These are phyloP conservation scores for Penicillium pulvis DNA, from an alignment of 495 filamentous ascomycete genomes.

Conservation along the genomic window DNA sequence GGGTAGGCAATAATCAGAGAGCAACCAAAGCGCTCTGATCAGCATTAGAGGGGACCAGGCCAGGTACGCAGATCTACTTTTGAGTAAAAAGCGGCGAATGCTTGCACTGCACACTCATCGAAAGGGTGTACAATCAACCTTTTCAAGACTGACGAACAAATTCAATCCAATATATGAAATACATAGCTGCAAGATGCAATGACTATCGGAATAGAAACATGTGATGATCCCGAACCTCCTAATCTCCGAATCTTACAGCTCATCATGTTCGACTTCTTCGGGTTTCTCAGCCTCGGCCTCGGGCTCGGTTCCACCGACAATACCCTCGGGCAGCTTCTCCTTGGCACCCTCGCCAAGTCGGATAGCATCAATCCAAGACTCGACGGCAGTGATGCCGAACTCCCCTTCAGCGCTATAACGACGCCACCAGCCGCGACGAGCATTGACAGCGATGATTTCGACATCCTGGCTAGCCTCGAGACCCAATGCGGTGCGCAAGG, in stretches of 20 bases:
- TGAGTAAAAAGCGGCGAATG: neutral
- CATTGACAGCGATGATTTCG: slow-evolving; percentile 82
- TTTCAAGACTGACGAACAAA: neutral
- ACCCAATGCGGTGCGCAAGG: slow-evolving; percentile 62
- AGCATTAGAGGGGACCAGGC: too few species aligned
- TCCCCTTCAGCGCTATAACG: slow-evolving; percentile 59
- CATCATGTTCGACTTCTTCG: slow-evolving; percentile 47
- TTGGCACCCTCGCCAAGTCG: slow-evolving; percentile 82
- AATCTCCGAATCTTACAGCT: slow-evolving; percentile 28
- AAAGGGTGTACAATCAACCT: neutral
- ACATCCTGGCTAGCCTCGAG: slow-evolving; percentile 48
- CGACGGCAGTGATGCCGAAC: slow-evolving; percentile 62
- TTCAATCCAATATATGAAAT: neutral
- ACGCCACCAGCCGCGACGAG: slow-evolving; percentile 82
- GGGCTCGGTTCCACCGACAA: slow-evolving; percentile 57
- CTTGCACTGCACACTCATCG: neutral
- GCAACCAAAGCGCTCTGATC: too few species aligned
- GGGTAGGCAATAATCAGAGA: too few species aligned
- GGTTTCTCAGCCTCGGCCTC: slow-evolving; percentile 7
- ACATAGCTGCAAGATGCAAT: neutral
- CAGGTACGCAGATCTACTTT: too few species aligned
- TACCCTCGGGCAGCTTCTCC: slow-evolving; percentile 73
- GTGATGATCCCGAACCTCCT: neutral
- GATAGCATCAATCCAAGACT: slow-evolving; percentile 86
- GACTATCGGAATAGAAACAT: neutral